Evolutionary conservation across 371 early-diverging fungal species (phyloP).

Genomic region (Syncephalis plumigaleata): DNA sequence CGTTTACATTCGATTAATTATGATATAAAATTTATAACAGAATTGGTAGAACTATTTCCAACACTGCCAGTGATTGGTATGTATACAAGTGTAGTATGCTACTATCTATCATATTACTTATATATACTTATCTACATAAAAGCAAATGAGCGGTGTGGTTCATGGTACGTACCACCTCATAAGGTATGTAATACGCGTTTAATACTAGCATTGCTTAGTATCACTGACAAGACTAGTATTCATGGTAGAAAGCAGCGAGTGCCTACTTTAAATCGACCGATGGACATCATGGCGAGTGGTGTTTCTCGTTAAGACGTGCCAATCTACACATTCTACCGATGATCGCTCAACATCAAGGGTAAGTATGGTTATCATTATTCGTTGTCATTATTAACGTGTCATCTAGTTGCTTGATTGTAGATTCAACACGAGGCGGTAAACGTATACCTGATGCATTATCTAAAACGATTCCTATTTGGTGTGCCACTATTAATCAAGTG

Average conservation of each 20-base stretch:
- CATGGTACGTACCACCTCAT: conserved; percentile 59
- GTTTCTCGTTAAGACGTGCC: conserved; percentile 55
- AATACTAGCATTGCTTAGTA: no score
- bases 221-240: neutral
- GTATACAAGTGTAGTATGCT: neutral
- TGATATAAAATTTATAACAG: conserved; percentile 51
- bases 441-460: conserved; percentile 65
- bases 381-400: neutral
- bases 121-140: neutral
- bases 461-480: conserved; percentile 84
- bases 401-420: conserved; percentile 56
- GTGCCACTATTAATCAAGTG: conserved; percentile 48
- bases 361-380: conserved; percentile 1
- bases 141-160: conserved; percentile 71
- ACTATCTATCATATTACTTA: neutral
- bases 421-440: conserved; percentile 74
- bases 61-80: conserved; percentile 41
- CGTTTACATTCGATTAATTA: conserved; percentile 58
- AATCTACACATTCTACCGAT: conserved; percentile 50
- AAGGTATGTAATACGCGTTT: conserved; percentile 16
- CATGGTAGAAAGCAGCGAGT: conserved; percentile 22
- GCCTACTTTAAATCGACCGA: conserved; percentile 80
- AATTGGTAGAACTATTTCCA: conserved; percentile 31
- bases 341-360: conserved; percentile 38
- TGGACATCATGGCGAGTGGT: conserved; percentile 73